phyloP scores from a whole-genome alignment of 1,284 basidiomycete species.

The Filobasidium uniguttulatum region DNA sequence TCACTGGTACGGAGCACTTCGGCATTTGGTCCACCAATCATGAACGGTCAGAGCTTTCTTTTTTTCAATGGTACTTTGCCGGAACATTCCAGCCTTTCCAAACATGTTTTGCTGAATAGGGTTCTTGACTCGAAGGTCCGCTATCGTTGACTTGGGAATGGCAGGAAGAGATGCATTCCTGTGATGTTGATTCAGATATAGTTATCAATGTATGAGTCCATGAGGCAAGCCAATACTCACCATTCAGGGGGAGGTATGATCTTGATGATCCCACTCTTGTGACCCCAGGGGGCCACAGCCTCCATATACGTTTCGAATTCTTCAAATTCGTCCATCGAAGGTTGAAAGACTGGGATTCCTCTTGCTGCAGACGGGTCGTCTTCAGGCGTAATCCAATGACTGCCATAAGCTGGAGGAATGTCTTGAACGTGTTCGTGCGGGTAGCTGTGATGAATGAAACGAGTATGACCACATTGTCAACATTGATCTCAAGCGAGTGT shows the following conservation, averaged over 20 bases:
- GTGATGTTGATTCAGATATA: background rate
- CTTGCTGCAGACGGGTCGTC: slow-evolving; percentile 72
- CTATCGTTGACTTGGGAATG: slow-evolving; percentile 49
- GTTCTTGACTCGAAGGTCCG: slow-evolving; percentile 56
- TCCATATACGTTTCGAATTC: slow-evolving; percentile 83
- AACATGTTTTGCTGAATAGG: slow-evolving; percentile 88
- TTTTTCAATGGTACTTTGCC: slow-evolving; percentile 54
- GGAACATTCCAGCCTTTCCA: slow-evolving; percentile 69
- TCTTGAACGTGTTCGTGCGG: slow-evolving; percentile 12
- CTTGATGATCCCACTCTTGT: slow-evolving; percentile 78
- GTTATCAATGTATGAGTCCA: background rate
- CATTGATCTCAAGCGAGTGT: background rate
- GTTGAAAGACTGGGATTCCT: slow-evolving; percentile 88
- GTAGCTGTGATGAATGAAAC: slow-evolving; percentile 3
- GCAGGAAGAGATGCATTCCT: slow-evolving; percentile 61
- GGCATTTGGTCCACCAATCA: slow-evolving; percentile 74
- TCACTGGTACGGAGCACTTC: slow-evolving; percentile 40
- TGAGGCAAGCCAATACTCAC: slow-evolving; percentile 40
- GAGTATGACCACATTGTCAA: background rate
- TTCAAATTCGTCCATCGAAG: slow-evolving; percentile 68
- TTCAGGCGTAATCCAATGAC: slow-evolving; percentile 40
- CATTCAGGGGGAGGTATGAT: slow-evolving; percentile 86
- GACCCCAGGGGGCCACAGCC: slow-evolving; percentile 72
- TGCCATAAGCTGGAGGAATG: background rate
- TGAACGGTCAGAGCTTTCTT: slow-evolving; percentile 65